Evolutionary conservation across 306 rosid genomes (phyloP).

Genomic region (Trifolium pratense): DNA sequence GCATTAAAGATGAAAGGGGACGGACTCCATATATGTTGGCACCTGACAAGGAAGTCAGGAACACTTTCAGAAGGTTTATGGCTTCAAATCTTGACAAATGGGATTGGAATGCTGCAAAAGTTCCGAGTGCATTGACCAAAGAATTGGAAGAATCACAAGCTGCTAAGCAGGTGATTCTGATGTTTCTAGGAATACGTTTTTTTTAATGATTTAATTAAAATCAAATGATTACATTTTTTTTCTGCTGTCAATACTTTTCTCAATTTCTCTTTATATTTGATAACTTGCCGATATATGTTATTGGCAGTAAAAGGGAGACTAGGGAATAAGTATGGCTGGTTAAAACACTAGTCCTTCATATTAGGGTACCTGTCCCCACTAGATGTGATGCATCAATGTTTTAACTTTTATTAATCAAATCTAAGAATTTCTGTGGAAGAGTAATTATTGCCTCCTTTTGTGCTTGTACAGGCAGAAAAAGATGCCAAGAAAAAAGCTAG

Average conservation of each 20-base stretch:
- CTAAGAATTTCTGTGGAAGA: slow-evolving; percentile 19
- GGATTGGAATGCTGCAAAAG: slow-evolving; percentile 92
- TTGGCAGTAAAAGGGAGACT: slow-evolving; percentile 1
- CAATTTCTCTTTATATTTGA: slow-evolving; percentile 20
- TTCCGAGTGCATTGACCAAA: slow-evolving; percentile 91
- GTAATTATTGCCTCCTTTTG: slow-evolving; percentile 34
- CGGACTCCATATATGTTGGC: slow-evolving; percentile 88
- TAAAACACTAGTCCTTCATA: slow-evolving; percentile 18
- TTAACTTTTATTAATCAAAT: slow-evolving; percentile 29
- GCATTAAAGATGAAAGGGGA: slow-evolving; percentile 80
- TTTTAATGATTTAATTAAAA: slow-evolving; percentile 20
- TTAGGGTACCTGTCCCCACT: slow-evolving; percentile 15
- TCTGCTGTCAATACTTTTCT: background rate
- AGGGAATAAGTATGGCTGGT: slow-evolving; percentile 16
- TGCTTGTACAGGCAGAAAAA: slow-evolving; percentile 79
- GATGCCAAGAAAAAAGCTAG: slow-evolving; percentile 90
- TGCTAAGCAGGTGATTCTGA: slow-evolving; percentile 76
- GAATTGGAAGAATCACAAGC: slow-evolving; percentile 98
- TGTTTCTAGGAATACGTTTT: slow-evolving; percentile 24
- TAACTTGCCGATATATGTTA: slow-evolving; percentile 19
- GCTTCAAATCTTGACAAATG: slow-evolving; percentile 84
- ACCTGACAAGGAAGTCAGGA: slow-evolving; percentile 84
- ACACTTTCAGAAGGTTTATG: slow-evolving; percentile 89
- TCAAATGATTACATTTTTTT: slow-evolving; percentile 3
- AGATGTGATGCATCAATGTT: slow-evolving; percentile 4